Evolutionary conservation across 2,329 filamentous ascomycete genomes (phyloP).

Genomic region (Pseudogymnoascus destructans): DNA sequence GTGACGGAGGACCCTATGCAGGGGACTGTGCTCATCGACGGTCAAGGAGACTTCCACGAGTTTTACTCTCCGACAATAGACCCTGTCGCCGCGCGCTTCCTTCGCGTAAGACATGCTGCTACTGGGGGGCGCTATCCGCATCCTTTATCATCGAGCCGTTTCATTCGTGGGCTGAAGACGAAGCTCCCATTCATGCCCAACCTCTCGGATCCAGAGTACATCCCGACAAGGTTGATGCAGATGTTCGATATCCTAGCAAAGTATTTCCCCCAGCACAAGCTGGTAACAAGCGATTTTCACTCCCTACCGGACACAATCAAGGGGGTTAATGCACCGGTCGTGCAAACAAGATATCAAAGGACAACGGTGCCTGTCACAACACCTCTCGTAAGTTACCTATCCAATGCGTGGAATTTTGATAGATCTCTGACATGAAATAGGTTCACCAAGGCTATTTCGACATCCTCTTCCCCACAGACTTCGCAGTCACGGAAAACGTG

Average conservation of each 20-base stretch:
- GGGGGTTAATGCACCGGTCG: conserved; percentile 84
- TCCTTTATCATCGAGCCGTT: conserved; percentile 43
- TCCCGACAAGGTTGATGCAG: conserved; percentile 87
- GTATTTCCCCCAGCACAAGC: conserved; percentile 80
- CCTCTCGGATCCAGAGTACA: conserved; percentile 75
- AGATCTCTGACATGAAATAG: conserved; percentile 31
- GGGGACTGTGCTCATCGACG: conserved; percentile 76
- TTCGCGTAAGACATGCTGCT: conserved; percentile 73
- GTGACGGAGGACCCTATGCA: conserved; percentile 72
- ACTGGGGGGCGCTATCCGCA: conserved; percentile 46
- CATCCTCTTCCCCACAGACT: conserved; percentile 96
- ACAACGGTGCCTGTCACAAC: conserved; percentile 82
- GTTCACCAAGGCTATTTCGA: conserved; percentile 98
- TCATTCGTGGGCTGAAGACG: conserved; percentile 45
- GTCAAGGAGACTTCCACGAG: conserved; percentile 80
- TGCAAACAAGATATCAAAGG: conserved; percentile 84
- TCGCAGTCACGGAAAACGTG: conserved; percentile 76
- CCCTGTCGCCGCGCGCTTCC: conserved; percentile 66
- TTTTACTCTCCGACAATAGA: conserved; percentile 78
- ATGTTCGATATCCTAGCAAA: conserved; percentile 86
- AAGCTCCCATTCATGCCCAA: conserved; percentile 60
- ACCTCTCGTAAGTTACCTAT: conserved; percentile 56
- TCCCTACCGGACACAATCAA: conserved; percentile 67
- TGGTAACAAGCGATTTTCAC: conserved; percentile 86
- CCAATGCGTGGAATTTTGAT: not conserved